Base-by-base conservation (phyloP, 331 rosid species). In the Ulmus americana region DNA sequence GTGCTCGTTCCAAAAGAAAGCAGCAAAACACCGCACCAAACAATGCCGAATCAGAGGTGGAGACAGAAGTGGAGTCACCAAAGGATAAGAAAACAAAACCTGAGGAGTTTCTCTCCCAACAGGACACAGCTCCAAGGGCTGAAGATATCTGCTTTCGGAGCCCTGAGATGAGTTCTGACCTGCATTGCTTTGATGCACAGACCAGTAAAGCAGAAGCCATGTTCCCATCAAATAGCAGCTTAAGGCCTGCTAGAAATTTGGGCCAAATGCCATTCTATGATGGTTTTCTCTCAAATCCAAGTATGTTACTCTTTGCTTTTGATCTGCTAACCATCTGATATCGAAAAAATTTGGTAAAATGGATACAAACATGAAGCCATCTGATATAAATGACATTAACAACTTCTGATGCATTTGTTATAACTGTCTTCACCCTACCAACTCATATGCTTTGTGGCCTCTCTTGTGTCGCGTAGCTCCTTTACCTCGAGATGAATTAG, bases 1-100 rank as follows among this genome's bases (percentile, higher is more conserved):
- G 99, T 12, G 99, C 99, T 57, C 80, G 97, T 56, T 90, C 95
- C 6, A 94, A 89, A 61, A 84, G 95, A 78, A 94, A 94, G 70
- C 95, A 87, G 49, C 95, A 90, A 41, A 87, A 69, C 75, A 67
- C 70, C 12, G 51, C 70, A 1, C 69, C 90, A 11, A 63, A 71
- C 67, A 75, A 79, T 61, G 74, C 68, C 39, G 91, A 90, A 64
- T 83, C 91, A 1, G 97, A 94, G 73, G 88, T 82, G 18, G 96
- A 86, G 72, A 78, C 88, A 7, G 91, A 88, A 54, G 84, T 76
- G 16, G 90, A 91, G 58, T 94, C 97, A 1, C 84, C 97, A 0
- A 94, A 89, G 65, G 97, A 89, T 64, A 94, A 83, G 80, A 87
- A 85, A 71, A 82, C 90, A 45, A 87, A 79, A 67, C 84, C 86